These are phyloP conservation scores for Aspergillus aculeatus DNA, from an alignment of 2,329 filamentous ascomycete species.

Conservation along the genomic window DNA sequence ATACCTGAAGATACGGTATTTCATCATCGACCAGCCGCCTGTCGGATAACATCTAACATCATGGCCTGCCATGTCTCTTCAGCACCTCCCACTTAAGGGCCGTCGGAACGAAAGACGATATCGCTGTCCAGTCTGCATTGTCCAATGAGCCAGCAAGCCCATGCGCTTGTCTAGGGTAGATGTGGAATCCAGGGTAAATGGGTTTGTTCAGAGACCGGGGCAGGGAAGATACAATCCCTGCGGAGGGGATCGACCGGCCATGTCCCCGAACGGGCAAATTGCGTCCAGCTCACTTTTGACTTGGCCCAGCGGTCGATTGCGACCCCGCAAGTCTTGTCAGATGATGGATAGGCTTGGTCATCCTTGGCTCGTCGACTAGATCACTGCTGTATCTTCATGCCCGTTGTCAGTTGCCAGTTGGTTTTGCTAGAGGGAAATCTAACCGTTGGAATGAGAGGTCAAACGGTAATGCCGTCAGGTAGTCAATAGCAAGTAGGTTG, in stretches of 20 bases:
- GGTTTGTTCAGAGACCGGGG: neutral
- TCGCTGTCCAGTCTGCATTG: neutral
- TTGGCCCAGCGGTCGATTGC: neutral
- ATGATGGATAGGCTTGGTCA: constrained; percentile 1
- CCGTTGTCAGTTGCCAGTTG: neutral
- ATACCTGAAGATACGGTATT: constrained; percentile 1
- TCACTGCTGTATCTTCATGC: too few relatives aligned
- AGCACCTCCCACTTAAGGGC: neutral
- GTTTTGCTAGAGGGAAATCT: neutral
- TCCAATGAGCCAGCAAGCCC: neutral
- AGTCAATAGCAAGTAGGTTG: neutral
- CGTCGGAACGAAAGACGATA: neutral
- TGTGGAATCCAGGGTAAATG: neutral
- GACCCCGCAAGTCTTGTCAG: constrained; percentile 6
- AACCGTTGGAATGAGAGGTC: neutral
- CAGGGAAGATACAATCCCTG: neutral
- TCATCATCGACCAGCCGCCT: neutral
- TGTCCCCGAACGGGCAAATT: constrained; percentile 6
- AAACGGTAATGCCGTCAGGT: neutral
- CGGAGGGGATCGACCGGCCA: constrained; percentile 4
- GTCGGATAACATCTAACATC: neutral
- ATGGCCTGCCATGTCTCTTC: neutral
- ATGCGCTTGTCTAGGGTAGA: neutral
- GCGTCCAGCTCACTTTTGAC: neutral
- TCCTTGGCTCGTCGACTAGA: neutral